A percentile compares a stretch with the other conserved stretches of the same genome.
phyloP scores from a whole-genome alignment of 73 alveolate species.

The Tetrahymena elliotti region DNA sequence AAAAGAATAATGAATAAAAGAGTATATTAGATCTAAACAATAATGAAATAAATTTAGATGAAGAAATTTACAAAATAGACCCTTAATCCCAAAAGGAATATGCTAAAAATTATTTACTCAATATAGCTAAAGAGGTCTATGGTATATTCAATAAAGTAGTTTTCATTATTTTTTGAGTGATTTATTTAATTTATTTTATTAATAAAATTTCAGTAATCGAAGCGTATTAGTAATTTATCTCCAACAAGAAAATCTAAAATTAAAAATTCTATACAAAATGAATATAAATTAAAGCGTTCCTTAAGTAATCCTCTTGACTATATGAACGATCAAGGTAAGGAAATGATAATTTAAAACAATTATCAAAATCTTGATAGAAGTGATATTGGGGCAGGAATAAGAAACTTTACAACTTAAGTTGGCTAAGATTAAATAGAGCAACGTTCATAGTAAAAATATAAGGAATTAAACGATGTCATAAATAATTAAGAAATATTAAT shows the following conservation, averaged over 20 bases:
- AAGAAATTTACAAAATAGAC: not conserved
- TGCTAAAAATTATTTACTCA: not conserved
- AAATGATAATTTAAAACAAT: not conserved
- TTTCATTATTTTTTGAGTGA: not conserved
- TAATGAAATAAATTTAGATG: not conserved
- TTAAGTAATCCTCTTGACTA: not conserved
- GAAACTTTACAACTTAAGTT: not conserved
- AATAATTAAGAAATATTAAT: not conserved
- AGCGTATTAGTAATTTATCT: not conserved
- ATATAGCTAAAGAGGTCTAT: not conserved
- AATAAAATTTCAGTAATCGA: not conserved
- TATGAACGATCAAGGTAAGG: not conserved
- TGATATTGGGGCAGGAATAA: not conserved
- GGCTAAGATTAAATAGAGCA: not conserved
- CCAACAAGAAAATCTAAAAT: not conserved
- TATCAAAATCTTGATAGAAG: not conserved
- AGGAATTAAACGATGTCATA: not conserved
- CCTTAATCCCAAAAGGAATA: not conserved
- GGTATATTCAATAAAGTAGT: not conserved
- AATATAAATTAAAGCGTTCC: not conserved
- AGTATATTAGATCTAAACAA: not conserved
- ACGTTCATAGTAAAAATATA: not conserved
- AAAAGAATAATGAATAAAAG: not conserved
- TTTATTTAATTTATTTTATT: not conserved
- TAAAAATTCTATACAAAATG: not conserved